A percentile compares a stretch with the other conserved stretches of the same genome.
These are phyloP conservation scores for Aspergillus funiculosus DNA, from an alignment of 495 filamentous ascomycete genomes.

Conservation along the genomic window DNA sequence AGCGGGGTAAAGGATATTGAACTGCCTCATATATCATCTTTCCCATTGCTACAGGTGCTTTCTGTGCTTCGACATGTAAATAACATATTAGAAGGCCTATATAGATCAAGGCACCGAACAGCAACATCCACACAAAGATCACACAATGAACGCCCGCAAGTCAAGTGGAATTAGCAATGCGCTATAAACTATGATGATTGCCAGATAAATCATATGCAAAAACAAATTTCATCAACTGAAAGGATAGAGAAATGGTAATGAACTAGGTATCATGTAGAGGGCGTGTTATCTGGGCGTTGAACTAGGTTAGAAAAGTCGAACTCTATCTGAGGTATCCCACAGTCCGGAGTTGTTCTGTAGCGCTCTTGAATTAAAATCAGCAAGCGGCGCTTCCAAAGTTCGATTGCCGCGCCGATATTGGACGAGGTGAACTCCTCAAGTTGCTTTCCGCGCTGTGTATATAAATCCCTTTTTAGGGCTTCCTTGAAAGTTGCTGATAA, in stretches of 20 bases:
- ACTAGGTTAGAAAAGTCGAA: constrained; percentile 15
- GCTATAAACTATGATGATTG: no score
- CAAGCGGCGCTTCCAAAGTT: constrained; percentile 15
- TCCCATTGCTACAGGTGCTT: no score
- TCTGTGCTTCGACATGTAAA: no score
- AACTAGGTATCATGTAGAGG: no score
- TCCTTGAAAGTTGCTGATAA: constrained; percentile 8
- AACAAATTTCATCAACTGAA: background rate
- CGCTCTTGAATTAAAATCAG: constrained; percentile 14
- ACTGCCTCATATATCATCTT: background rate
- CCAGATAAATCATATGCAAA: no score
- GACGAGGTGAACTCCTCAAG: constrained; percentile 15
- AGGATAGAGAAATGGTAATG: background rate
- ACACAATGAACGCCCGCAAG: no score
- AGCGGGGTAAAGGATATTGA: constrained; percentile 45
- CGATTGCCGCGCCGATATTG: constrained; percentile 3
- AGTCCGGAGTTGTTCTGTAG: constrained; percentile 10
- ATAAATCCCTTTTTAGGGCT: constrained; percentile 15
- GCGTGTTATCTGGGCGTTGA: background rate
- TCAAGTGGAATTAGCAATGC: no score
- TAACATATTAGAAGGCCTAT: no score
- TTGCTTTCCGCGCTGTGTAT: constrained; percentile 15
- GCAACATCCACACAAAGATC: no score
- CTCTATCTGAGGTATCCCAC: background rate
- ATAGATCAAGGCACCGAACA: no score